phyloP scores from a whole-genome alignment of 2,329 filamentous ascomycete genomes.

The Plectosphaerella sp. region DNA sequence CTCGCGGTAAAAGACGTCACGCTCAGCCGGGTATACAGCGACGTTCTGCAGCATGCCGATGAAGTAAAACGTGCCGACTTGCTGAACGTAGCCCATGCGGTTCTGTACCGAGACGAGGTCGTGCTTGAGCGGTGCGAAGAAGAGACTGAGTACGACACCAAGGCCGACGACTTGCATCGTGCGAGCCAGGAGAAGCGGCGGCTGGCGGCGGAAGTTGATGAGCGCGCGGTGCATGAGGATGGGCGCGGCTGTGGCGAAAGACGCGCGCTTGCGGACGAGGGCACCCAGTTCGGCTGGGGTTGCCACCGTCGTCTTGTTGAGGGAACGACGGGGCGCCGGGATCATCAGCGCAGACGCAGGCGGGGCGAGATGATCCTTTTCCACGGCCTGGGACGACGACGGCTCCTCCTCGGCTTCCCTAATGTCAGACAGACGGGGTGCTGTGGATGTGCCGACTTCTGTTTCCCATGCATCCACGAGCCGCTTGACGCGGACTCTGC shows the following conservation, averaged over 20 bases:
- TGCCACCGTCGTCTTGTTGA: conserved; percentile 35
- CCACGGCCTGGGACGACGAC: background rate
- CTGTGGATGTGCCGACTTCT: conserved; percentile 1
- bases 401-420: conserved; percentile 20
- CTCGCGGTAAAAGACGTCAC: conserved; percentile 74
- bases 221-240: conserved; percentile 62
- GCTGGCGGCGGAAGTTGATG: conserved; percentile 66
- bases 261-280: conserved; percentile 58
- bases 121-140: conserved; percentile 67
- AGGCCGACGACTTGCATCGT: conserved; percentile 64
- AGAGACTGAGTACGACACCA: conserved; percentile 58
- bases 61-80: conserved; percentile 68
- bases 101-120: conserved; percentile 70
- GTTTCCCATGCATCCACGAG: conserved; percentile 57
- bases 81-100: conserved; percentile 68
- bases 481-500: conserved; percentile 54
- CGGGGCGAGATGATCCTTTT: background rate
- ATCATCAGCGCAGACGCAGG: background rate
- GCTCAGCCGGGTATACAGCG: conserved; percentile 66
- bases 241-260: conserved; percentile 60
- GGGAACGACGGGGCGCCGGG: background rate
- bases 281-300: conserved; percentile 70
- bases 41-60: conserved; percentile 79
- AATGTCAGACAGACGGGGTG: conserved; percentile 18
- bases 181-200: conserved; percentile 58